Conservation (phyloP, 2,329 filamentous ascomycete species). For the Cordyceps fumosorosea region DNA sequence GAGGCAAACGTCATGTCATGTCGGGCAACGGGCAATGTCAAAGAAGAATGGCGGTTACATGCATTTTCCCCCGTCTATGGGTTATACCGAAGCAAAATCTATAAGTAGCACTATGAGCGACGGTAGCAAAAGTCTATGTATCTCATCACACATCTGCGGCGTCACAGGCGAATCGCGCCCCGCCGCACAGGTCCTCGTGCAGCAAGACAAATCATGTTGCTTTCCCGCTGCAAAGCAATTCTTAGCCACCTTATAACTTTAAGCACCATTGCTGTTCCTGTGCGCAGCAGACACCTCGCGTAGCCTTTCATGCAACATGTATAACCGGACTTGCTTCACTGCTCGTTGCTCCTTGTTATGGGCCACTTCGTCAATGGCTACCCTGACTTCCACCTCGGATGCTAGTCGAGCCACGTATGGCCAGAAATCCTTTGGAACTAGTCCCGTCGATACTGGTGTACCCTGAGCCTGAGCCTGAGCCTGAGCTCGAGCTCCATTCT, state of each 20-base stretch:
- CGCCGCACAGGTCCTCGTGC: neutral
- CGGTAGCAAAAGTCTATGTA: neutral
- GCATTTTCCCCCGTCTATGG: neutral
- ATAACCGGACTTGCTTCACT: constrained; percentile 18
- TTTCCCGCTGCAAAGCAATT: neutral
- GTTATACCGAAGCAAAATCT: neutral
- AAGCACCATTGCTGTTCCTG: neutral
- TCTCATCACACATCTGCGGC: neutral
- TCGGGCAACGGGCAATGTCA: neutral
- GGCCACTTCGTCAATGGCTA: constrained; percentile 54
- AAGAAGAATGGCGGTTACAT: neutral
- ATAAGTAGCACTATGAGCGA: neutral
- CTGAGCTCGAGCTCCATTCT: neutral
- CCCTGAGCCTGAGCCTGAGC: too few species aligned
- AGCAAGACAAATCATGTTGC: neutral
- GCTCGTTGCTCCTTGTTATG: constrained; percentile 29
- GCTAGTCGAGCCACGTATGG: constrained; percentile 40
- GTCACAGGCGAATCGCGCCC: neutral
- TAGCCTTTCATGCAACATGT: constrained; percentile 18
- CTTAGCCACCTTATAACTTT: neutral
- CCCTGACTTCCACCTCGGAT: constrained; percentile 55
- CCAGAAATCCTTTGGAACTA: constrained; percentile 4
- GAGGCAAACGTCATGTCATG: constrained; percentile 3
- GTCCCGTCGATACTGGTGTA: neutral
- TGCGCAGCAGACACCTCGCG: constrained; percentile 14